These are phyloP conservation scores for Coemansia sp. DNA, from an alignment of 192 early-diverging fungal genomes.

Conservation along the genomic window DNA sequence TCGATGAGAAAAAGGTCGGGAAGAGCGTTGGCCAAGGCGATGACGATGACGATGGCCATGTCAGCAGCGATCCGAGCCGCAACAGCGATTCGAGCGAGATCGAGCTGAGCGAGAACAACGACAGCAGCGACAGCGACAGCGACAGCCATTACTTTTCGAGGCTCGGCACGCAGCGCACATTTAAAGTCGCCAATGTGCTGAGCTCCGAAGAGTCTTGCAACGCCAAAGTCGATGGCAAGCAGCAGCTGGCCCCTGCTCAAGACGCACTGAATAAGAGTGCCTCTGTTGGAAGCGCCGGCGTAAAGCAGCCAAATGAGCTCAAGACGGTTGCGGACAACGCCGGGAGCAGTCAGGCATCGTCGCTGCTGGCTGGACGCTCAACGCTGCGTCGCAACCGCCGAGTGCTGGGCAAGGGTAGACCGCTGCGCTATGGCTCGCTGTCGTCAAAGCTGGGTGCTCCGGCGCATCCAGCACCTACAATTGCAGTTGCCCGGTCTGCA, in stretches of 20 bases:
- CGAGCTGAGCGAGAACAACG: constrained; percentile 23
- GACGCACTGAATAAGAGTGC: not conserved
- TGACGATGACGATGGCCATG: constrained; percentile 37
- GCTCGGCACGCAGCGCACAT: constrained; percentile 15
- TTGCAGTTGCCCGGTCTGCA: constrained; percentile 5
- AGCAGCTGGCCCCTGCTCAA: not conserved
- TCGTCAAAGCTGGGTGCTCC: not conserved
- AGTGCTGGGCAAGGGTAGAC: constrained; percentile 21
- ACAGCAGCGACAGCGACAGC: constrained; percentile 21
- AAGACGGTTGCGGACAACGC: not conserved
- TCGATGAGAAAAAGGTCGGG: not conserved
- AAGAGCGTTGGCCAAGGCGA: not conserved
- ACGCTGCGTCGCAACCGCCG: constrained; percentile 44
- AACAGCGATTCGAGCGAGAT: constrained; percentile 33
- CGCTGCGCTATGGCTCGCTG: constrained; percentile 10
- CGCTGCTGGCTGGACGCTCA: constrained; percentile 9
- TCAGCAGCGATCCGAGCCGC: constrained; percentile 47
- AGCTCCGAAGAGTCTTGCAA: constrained; percentile 6
- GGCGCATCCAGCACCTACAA: not conserved
- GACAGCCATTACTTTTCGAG: constrained; percentile 36
- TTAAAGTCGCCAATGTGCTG: constrained; percentile 23
- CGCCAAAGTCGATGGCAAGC: not conserved
- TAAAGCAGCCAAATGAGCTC: not conserved
- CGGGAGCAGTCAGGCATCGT: not conserved
- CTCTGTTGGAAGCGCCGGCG: not conserved